Evolutionary conservation across 2,329 filamentous ascomycete species (phyloP).

Genomic region (Fusarium marasasianum): DNA sequence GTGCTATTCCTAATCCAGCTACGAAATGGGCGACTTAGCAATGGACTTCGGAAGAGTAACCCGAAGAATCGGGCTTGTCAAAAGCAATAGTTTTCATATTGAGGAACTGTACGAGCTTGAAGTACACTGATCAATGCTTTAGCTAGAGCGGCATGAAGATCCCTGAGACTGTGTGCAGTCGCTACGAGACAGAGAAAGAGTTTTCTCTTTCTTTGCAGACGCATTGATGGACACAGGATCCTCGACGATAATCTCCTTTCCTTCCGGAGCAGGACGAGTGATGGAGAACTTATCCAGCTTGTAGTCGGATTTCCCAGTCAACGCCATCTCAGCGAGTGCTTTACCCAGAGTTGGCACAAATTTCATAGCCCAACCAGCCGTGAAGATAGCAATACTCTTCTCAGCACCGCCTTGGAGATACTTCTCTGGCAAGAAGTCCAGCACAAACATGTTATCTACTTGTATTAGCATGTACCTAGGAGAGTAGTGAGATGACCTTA

Average conservation of each 20-base stretch:
- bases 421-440: conserved; percentile 27
- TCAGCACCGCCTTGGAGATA: conserved; percentile 8
- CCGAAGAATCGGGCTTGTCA: neutral
- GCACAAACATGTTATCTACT: conserved; percentile 29
- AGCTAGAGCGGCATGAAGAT: neutral
- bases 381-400: conserved; percentile 24
- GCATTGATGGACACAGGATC: neutral
- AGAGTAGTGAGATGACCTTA: neutral
- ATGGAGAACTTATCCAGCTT: conserved; percentile 15
- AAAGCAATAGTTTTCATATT: neutral
- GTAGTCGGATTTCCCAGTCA: conserved; percentile 15
- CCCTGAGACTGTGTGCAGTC: neutral
- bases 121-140: too few species aligned
- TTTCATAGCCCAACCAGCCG: conserved; percentile 32
- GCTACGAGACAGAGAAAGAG: neutral
- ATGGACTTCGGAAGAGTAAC: neutral
- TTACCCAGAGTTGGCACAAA: conserved; percentile 29
- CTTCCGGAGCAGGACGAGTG: conserved; percentile 1
- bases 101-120: too few species aligned
- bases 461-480: neutral
- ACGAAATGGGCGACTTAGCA: neutral
- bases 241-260: conserved; percentile 17
- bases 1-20: neutral
- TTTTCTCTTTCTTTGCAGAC: neutral
- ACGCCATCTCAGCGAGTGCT: conserved; percentile 17